Percentiles rank a stretch among this genome's conserved stretches.
Conservation (phyloP, 331 rosid species). For the Phaseolus coccineus region DNA sequence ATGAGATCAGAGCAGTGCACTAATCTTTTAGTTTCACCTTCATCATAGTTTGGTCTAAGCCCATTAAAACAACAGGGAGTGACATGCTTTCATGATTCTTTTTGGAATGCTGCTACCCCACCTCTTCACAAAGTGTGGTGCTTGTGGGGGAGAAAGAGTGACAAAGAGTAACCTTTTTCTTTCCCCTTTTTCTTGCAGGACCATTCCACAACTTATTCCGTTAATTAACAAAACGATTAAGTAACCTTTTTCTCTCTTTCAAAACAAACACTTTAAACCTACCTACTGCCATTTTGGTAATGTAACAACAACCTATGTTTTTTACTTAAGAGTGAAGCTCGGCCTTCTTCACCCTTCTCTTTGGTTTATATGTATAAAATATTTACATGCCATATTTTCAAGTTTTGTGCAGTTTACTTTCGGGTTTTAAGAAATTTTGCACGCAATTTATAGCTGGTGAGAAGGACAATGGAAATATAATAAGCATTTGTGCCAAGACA, state of each 20-base stretch:
- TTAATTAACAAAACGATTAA: slow-evolving; percentile 21
- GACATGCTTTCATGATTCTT: slow-evolving; percentile 71
- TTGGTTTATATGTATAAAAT: slow-evolving; percentile 26
- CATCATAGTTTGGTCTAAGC: slow-evolving; percentile 60
- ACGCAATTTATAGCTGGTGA: slow-evolving; percentile 45
- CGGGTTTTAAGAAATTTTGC: slow-evolving; percentile 4
- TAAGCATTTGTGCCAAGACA: slow-evolving; percentile 39
- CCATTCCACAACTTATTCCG: slow-evolving; percentile 24
- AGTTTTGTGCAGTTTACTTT: slow-evolving; percentile 23
- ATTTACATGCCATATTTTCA: slow-evolving; percentile 21
- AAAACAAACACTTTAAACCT: slow-evolving; percentile 43
- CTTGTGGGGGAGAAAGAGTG: slow-evolving; percentile 42
- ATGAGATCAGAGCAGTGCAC: slow-evolving; percentile 43
- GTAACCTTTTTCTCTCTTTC: slow-evolving; percentile 11
- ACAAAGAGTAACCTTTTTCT: slow-evolving; percentile 34
- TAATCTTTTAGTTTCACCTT: slow-evolving; percentile 39
- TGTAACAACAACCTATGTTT: slow-evolving; percentile 56
- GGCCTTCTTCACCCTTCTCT: slow-evolving; percentile 14
- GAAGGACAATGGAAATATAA: slow-evolving; percentile 43
- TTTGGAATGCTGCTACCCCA: slow-evolving; percentile 52
- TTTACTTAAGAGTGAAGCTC: slow-evolving; percentile 57
- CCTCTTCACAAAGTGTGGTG: slow-evolving; percentile 46
- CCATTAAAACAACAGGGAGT: slow-evolving; percentile 60
- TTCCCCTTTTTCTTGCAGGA: slow-evolving; percentile 10
- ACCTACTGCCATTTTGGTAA: slow-evolving; percentile 53